A percentile compares a stretch with the other conserved stretches of the same genome.
Conservation (phyloP, 1,284 basidiomycete genomes). For the Schizopora paradoxa region DNA sequence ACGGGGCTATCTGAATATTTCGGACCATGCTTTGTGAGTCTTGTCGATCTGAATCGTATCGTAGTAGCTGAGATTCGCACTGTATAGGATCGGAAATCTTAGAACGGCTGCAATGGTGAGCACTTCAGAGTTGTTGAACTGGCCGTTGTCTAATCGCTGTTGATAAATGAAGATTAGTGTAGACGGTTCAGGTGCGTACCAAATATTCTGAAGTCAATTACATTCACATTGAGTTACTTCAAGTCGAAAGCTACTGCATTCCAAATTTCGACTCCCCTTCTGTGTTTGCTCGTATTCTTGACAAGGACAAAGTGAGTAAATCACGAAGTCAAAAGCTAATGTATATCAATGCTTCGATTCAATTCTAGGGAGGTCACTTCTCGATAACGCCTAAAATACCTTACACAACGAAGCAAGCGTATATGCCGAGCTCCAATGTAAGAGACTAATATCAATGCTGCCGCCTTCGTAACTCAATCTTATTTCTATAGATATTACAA, state of each 20-base stretch:
- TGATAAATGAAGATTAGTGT: constrained; percentile 49
- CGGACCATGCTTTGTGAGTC: constrained; percentile 66
- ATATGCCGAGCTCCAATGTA: constrained; percentile 84
- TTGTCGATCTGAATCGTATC: background rate
- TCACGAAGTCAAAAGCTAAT: background rate
- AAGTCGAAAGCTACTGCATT: constrained; percentile 85
- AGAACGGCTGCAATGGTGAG: constrained; percentile 70
- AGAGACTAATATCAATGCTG: constrained; percentile 18
- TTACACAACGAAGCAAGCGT: constrained; percentile 79
- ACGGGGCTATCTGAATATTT: constrained; percentile 58
- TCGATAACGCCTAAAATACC: constrained; percentile 68
- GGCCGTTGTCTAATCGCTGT: constrained; percentile 11
- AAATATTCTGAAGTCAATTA: constrained; percentile 2
- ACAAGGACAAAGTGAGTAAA: constrained; percentile 61
- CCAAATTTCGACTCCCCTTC: constrained; percentile 92
- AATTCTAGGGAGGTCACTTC: constrained; percentile 80
- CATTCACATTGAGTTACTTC: background rate
- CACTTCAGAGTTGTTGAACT: constrained; percentile 12
- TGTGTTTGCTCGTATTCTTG: constrained; percentile 82
- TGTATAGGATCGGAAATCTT: constrained; percentile 68
- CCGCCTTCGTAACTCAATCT: constrained; percentile 7
- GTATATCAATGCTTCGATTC: constrained; percentile 1
- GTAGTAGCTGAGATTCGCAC: constrained; percentile 1
- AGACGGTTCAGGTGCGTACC: constrained; percentile 68
- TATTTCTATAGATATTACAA: constrained; percentile 54